Evolutionary conservation across 345 rosid species (phyloP).

Genomic region (Rubroshorea leprosula): DNA sequence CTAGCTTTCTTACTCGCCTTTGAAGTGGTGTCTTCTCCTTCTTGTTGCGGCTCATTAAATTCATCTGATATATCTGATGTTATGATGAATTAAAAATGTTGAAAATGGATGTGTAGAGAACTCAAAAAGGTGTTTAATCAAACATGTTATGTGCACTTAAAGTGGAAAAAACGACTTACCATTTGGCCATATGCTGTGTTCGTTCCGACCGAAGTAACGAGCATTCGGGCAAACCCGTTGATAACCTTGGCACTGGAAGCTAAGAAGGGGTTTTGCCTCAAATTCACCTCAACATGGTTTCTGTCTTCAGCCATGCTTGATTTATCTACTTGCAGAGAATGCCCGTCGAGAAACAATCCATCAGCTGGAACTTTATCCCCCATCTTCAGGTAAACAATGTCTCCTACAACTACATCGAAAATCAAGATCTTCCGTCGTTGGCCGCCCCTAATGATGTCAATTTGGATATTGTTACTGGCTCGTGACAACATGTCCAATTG

Average conservation of each 20-base stretch:
- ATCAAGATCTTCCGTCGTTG: slow-evolving; percentile 35
- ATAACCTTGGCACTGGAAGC: slow-evolving; percentile 46
- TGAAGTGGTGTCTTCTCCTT: slow-evolving; percentile 62
- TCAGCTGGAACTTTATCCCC: slow-evolving; percentile 65
- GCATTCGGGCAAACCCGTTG: slow-evolving; percentile 48
- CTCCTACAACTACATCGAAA: slow-evolving; percentile 61
- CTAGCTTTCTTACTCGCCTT: slow-evolving; percentile 50
- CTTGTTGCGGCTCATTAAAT: no score
- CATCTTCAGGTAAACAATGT: slow-evolving; percentile 41
- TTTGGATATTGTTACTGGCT: slow-evolving; percentile 41
- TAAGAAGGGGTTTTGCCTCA: slow-evolving; percentile 37
- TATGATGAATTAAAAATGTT: no score
- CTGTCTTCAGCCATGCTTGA: slow-evolving; percentile 57
- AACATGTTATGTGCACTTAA: no score
- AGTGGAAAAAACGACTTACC: slow-evolving; percentile 50
- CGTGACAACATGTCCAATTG: slow-evolving; percentile 52
- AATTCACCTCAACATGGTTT: slow-evolving; percentile 33
- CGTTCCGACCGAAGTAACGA: slow-evolving; percentile 57
- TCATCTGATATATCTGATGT: no score
- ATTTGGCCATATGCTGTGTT: slow-evolving; percentile 62
- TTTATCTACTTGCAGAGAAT: slow-evolving; percentile 44
- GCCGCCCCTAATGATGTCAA: slow-evolving; percentile 44
- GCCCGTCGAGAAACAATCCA: slow-evolving; percentile 41
- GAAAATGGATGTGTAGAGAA: no score
- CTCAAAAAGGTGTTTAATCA: no score